Base-by-base conservation (phyloP, 306 rosid species). In the Prunus salicina region DNA sequence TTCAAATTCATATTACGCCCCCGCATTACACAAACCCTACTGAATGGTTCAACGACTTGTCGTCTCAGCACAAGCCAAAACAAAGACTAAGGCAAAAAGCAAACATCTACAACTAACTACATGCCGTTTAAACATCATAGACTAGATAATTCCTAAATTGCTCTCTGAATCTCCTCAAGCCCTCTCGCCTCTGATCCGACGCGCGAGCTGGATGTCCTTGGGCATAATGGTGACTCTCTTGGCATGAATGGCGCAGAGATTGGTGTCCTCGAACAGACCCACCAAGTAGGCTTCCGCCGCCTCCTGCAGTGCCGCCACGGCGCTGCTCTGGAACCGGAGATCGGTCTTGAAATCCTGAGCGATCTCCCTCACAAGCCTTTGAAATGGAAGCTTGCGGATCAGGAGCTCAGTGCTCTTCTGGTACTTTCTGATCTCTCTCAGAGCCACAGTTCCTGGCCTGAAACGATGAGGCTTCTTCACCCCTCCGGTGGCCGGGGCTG, bases 401-500 rank as follows among this genome's bases (percentile, higher is more conserved):
- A 91, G 78, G 13, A 89, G 93, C 80, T 91, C 93, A 0, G 96
- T 90, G 74, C 92, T 88, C 79, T 88, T 88, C 67, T 86, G 90
- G 55, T 89, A 89, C 82, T 89, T 89, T 2, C 91, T 79, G 79
- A 89, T 91, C 82, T 87, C 97, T 1, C 97, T 79, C n/a, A 91
- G 76, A 0, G 93, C 97, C 75, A 91, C 93, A 1, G 93, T 91
- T 0, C 93, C 92, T 0, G 92, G 97, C 82, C 97, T 82, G 86
- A 89, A 91, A 0, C 97, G 68, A 45, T 91, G 97, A 0, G 93
- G 92, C 76, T 91, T 91, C 91, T 91, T 89, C 67, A 89, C 92
- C 9, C 97, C 94, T 20, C 94, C 97, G 49, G 94, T 91, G 0
- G 97, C 93, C 68, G 93, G 97, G 0, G 97, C 97, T 0, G 93